phyloP scores from a whole-genome alignment of 192 early-diverging fungal species.

The Gaertneriomyces semiglobifer region DNA sequence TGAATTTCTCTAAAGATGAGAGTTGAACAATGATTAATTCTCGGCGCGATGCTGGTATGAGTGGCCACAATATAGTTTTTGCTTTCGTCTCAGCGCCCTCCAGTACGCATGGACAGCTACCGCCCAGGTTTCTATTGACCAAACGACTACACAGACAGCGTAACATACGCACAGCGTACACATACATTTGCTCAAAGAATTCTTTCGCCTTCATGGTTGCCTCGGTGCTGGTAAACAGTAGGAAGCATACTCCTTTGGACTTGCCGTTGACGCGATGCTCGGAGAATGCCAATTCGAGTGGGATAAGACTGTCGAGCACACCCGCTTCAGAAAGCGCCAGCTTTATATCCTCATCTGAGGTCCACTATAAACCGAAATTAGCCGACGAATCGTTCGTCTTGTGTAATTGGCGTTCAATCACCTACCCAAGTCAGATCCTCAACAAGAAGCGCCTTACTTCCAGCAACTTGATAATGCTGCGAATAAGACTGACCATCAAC shows the following conservation, averaged over 20 bases:
- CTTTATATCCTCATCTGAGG: slow-evolving; percentile 32
- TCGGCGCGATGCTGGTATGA: too few species aligned
- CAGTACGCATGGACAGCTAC: too few species aligned
- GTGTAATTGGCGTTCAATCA: neutral
- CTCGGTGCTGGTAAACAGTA: slow-evolving; percentile 27
- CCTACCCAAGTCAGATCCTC: slow-evolving; percentile 36
- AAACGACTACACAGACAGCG: too few species aligned
- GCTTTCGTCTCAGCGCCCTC: too few species aligned
- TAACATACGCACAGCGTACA: neutral
- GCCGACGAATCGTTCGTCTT: neutral
- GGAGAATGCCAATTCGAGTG: slow-evolving; percentile 26
- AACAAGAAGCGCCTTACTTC: slow-evolving; percentile 20
- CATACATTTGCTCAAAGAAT: slow-evolving; percentile 39
- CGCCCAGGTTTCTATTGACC: too few species aligned
- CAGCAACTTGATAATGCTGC: neutral
- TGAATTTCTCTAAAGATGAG: slow-evolving; percentile 23
- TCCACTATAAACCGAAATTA: slow-evolving; percentile 25
- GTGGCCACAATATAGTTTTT: too few species aligned
- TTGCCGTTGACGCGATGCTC: slow-evolving; percentile 41
- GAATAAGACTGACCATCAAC: too few species aligned
- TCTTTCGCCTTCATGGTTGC: slow-evolving; percentile 25
- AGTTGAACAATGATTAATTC: too few species aligned
- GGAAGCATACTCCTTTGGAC: slow-evolving; percentile 36
- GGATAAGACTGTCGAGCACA: slow-evolving; percentile 15
- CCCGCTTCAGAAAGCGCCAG: slow-evolving; percentile 28